These are phyloP conservation scores for Conringia planisiliqua DNA, from an alignment of 345 rosid species.

Conservation along the genomic window DNA sequence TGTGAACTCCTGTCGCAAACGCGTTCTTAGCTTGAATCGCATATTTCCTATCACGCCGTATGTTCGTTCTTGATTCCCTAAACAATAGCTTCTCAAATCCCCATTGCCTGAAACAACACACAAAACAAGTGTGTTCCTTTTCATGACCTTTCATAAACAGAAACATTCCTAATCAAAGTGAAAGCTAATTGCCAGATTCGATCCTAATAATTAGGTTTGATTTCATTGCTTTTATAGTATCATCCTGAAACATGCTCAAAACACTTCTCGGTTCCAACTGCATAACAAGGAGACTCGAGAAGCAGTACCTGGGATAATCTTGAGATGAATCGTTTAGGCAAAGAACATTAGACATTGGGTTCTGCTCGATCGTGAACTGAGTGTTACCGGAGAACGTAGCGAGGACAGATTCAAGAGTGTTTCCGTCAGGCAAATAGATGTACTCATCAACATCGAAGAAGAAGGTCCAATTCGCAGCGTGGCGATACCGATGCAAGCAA, in stretches of 20 bases:
- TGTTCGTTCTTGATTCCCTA: conserved; percentile 63
- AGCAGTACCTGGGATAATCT: conserved; percentile 51
- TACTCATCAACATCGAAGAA: conserved; percentile 90
- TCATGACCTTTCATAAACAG: neutral
- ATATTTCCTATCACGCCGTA: conserved; percentile 76
- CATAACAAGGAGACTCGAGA: neutral
- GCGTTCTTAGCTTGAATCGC: conserved; percentile 89
- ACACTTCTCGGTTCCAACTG: neutral
- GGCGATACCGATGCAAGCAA: conserved; percentile 64
- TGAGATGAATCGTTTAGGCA: conserved; percentile 62
- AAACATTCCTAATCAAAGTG: conserved; percentile 1
- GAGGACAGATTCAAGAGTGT: conserved; percentile 55
- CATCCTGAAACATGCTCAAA: neutral
- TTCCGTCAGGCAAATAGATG: conserved; percentile 56
- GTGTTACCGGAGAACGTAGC: conserved; percentile 52
- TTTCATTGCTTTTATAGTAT: neutral
- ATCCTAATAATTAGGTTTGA: neutral
- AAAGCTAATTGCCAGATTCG: neutral
- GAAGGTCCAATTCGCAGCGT: conserved; percentile 79
- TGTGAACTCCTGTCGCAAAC: conserved; percentile 80
- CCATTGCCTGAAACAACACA: conserved; percentile 60
- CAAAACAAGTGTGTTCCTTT: neutral
- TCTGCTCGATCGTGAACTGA: conserved; percentile 93
- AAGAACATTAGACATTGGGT: conserved; percentile 75
- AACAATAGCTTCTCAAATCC: conserved; percentile 84